Conservation (phyloP, 2,329 filamentous ascomycete species). For the Microthyrium microscopicum region DNA sequence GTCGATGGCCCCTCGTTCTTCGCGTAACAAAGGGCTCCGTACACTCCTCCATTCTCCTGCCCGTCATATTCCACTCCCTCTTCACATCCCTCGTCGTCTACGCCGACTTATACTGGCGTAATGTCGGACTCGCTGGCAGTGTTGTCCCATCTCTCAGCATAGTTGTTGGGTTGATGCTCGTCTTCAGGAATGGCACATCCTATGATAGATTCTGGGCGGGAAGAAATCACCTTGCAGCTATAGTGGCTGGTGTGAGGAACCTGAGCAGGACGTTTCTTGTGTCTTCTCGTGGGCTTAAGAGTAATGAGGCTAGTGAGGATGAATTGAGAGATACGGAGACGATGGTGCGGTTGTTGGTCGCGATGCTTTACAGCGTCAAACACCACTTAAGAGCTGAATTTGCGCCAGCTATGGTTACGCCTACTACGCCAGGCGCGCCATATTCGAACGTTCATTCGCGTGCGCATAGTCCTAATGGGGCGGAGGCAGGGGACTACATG, state of each 20-base stretch:
- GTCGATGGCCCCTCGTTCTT: conserved; percentile 45
- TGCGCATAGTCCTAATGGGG: conserved; percentile 4
- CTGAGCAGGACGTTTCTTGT: conserved; percentile 39
- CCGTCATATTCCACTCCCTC: conserved; percentile 39
- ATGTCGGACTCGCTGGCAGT: conserved; percentile 37
- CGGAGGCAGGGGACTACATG: background rate
- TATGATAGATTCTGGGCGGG: conserved; percentile 51
- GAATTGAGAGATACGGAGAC: conserved; percentile 42
- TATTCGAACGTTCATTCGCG: background rate
- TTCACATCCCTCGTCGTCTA: conserved; percentile 43
- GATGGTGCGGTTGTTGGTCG: conserved; percentile 40
- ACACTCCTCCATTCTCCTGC: conserved; percentile 39
- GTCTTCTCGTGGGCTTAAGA: conserved; percentile 20
- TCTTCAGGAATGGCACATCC: conserved; percentile 47
- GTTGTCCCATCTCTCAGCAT: conserved; percentile 49
- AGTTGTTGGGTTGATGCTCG: conserved; percentile 50
- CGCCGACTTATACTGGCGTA: conserved; percentile 34
- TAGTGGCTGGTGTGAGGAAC: conserved; percentile 43
- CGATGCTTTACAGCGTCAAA: conserved; percentile 46
- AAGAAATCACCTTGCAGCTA: conserved; percentile 37
- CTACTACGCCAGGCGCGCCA: conserved; percentile 31
- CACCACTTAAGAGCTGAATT: conserved; percentile 48
- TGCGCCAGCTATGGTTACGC: conserved; percentile 21
- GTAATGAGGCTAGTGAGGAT: conserved; percentile 10
- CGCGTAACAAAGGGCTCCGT: conserved; percentile 49